phyloP scores from a whole-genome alignment of 164 flowering plant genomes.

The Nelumbo lutea region DNA sequence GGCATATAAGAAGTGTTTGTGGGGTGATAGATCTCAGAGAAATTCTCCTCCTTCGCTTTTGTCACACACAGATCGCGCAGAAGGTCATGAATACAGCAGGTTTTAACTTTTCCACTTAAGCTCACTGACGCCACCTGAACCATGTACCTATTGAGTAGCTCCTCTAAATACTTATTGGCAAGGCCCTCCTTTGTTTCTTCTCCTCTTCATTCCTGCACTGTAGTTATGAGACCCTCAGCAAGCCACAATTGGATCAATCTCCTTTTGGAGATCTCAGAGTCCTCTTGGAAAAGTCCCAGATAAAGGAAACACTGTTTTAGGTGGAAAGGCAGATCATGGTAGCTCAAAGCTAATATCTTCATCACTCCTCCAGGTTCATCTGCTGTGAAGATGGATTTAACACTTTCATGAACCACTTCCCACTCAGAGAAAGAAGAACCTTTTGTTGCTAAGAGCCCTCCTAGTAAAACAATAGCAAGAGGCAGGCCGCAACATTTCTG shows the following conservation, averaged over 20 bases:
- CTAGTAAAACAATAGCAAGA: slow-evolving; percentile 11
- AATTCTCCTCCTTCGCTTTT: slow-evolving; percentile 9
- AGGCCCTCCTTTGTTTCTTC: slow-evolving; percentile 10
- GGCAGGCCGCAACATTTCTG: slow-evolving; percentile 19
- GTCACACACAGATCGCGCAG: slow-evolving; percentile 4
- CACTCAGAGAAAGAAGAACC: background rate
- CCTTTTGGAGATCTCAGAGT: background rate
- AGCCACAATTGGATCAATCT: slow-evolving; percentile 4
- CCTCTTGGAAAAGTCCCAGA: slow-evolving; percentile 5
- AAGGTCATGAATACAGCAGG: slow-evolving; percentile 10
- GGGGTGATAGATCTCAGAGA: background rate
- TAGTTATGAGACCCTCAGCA: slow-evolving; percentile 5
- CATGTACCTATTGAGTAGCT: slow-evolving; percentile 14
- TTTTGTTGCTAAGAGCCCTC: slow-evolving; percentile 16
- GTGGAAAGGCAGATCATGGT: slow-evolving; percentile 13
- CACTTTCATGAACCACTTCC: slow-evolving; percentile 1
- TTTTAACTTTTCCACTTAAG: background rate
- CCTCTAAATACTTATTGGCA: slow-evolving; percentile 12
- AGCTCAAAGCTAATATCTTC: slow-evolving; percentile 14
- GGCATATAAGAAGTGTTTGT: background rate
- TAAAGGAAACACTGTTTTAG: slow-evolving; percentile 13
- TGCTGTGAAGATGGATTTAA: background rate
- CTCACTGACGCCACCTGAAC: slow-evolving; percentile 6
- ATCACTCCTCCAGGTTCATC: too few species aligned
- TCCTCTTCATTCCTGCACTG: background rate